Evolutionary conservation across 1,139 yeast species (phyloP), one percentile per base, ranked within the genome.

Genomic region (Scheffersomyces parashehatae): DNA sequence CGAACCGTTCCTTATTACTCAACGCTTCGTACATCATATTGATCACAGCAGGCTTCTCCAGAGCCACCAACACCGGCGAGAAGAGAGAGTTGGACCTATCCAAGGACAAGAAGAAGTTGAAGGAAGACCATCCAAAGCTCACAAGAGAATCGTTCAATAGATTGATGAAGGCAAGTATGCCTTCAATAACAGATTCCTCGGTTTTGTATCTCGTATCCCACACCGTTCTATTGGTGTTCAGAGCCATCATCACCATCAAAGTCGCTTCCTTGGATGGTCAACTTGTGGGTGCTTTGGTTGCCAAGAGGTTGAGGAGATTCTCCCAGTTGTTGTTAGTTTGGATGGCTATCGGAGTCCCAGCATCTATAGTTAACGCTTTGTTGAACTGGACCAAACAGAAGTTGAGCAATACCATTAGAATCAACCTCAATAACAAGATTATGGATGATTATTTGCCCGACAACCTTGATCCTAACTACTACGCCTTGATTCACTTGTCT

Each of bases 231-330:
- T 70, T 90, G 41, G 78, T 88, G 3, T 55, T 78, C 4, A 76
- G 96, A 52, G 95, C 97, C 0, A 64, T 85, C 33, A 68, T 91
- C 33, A 85, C 97, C 2, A 75, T 91, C 41, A 83, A 84, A 56
- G 95, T 90, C 16, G 97, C 97, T 3, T 82, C 85, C 13, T 73
- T 91, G 48, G 98, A 91, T 63, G 97, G 98, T 54, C 74, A 76
- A 56, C 70, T 91, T 42, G 97, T 91, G 4, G 90, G 96, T 0
- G 82, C 90, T 1, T 73, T 91, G 50, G 89, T 91, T 29, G 79
- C 85, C 35, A 89, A 86, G 49, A 75, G 77, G 42, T 85, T 90
- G 44, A 72, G 73, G 39, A 75, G 74, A 39, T 91, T 91, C 58
- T 68, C 85, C 44, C 74, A 77, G 51, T 73, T 86, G 37, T 68